Base-by-base conservation (phyloP, 2,329 filamentous ascomycete genomes). In the Cordyceps militaris region DNA sequence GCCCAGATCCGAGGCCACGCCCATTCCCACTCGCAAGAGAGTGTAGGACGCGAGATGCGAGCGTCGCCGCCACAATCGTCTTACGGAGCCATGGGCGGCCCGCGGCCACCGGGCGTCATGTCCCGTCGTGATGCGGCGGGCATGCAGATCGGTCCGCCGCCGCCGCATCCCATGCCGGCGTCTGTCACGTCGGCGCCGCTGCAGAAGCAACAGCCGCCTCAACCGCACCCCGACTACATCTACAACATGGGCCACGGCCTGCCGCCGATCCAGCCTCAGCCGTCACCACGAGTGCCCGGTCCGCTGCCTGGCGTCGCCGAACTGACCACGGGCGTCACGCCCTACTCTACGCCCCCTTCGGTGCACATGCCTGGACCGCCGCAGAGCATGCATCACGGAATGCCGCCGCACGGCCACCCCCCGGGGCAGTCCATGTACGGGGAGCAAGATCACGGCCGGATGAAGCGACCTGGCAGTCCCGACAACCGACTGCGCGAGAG, bases 321-420 rank as follows among this genome's bases (percentile, higher is more conserved):
- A 66, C 75, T 87, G 63, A 86, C 84, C 2, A 86, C 83, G 0
- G 83, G 84, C 13, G 74, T 85, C 32, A 83, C 79, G 61, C 80
- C 82, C 0, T 86, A 85, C 66, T 80, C 73, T 62, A 80, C 79
- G n/a, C 79, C 80, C 4, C 61, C 64, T 2, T 63, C 66, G 42
- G 28, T 11, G 9, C 51, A 52, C 40, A 5, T 34, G 19, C 11
- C 46, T 9, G 38, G 23, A 28, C 40, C 58, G 11, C 38, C 52
- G n/a, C 52, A 46, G 19, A 26, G 26, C 14, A 47, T 52, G 38
- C 56, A 51, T n/a, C 56, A 38, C 40, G 47, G 47, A 7, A 38
- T 52, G 23, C 13, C 40, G 16, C 50, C 21, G 43, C 57, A 34
- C 5, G 38, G n/a, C 8, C 30, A 38, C 7, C 56, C 36, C 14